Conservation (phyloP, 139 green algal genomes). For the Closterium sp. region DNA sequence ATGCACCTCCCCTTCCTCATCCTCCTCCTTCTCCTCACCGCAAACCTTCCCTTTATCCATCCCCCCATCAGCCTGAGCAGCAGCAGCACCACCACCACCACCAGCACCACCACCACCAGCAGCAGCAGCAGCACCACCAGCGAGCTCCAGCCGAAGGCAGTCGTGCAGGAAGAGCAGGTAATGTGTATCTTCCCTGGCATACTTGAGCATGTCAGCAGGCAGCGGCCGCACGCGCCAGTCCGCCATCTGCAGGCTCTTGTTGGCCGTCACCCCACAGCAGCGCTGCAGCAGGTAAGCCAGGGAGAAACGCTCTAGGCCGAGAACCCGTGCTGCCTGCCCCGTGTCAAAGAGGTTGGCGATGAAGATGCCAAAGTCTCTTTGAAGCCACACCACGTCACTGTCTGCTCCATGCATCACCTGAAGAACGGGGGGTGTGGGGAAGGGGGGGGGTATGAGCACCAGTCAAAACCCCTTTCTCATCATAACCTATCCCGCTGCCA, state of each 20-base stretch:
- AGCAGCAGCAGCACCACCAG: no score
- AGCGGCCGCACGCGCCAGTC: constrained; percentile 91
- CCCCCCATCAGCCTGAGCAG: no score
- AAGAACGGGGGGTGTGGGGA: constrained; percentile 49
- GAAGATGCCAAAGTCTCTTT: constrained; percentile 92
- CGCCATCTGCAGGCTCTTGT: constrained; percentile 74
- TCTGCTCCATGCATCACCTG: constrained; percentile 92
- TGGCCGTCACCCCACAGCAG: constrained; percentile 59
- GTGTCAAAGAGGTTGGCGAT: constrained; percentile 95
- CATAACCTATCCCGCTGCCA: no score
- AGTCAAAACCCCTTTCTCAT: no score
- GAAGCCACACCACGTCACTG: constrained; percentile 80
- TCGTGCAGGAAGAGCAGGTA: constrained; percentile 90
- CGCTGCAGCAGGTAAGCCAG: constrained; percentile 79
- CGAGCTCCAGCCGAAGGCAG: constrained; percentile 49
- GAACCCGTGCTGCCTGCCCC: constrained; percentile 71
- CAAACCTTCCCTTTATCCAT: no score
- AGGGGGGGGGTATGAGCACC: no score
- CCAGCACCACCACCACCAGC: no score
- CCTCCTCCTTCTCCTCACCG: no score
- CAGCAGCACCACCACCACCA: no score
- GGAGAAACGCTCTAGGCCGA: constrained; percentile 58
- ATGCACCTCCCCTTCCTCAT: neutral
- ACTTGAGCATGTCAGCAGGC: constrained; percentile 70
- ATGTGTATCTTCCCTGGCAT: constrained; percentile 76